Evolutionary conservation across 306 rosid species (phyloP), one percentile per base, ranked within the genome.

Genomic region (Trifolium subterraneum): DNA sequence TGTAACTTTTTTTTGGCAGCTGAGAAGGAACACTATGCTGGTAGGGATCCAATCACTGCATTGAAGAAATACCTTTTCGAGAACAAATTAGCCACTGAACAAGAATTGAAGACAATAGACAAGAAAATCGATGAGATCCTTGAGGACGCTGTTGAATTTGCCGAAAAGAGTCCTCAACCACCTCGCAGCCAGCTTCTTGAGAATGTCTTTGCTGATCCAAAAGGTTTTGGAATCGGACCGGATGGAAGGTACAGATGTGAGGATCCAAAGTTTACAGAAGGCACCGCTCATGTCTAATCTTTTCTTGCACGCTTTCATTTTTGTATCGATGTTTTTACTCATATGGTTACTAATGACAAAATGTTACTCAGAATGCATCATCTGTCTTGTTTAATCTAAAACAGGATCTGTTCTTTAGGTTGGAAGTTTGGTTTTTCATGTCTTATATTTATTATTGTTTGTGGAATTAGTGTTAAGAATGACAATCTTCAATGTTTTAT

Each of bases 131-230:
- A 88, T 12, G 98, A 92, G 83, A 2, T 87, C 56, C 73, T 95
- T 15, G 99, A 95, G 14, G 98, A 92, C 0, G 90, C 96, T 0
- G 99, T 95, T 55, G 92, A 90, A 70, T 95, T 95, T 51, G 97
- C 99, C 1, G 99, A 95, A 23, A 88, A 78, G 23, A 95, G 99
- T 71, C 97, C 98, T 13, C 84, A 2, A 73, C 99, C 99, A 36
- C 76, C 31, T 0, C 97, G 98, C 75, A 88, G 90, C 85, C 99
- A 95, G 90, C 93, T 95, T 70, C 86, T 95, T 52, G 98, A 95
- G 88, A 92, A 95, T 47, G 99, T 95, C 27, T 95, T 95, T 82
- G 97, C 96, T 8, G 99, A 95, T 88, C 97, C 99, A 2, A 95
- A 92, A 78, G 99, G 99, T 52, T 95, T 95, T 75, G 99, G 99